Evolutionary conservation across 1,284 basidiomycete species (phyloP), one percentile per base, ranked within the genome.

Genomic region (Phaffia rhodozyma): DNA sequence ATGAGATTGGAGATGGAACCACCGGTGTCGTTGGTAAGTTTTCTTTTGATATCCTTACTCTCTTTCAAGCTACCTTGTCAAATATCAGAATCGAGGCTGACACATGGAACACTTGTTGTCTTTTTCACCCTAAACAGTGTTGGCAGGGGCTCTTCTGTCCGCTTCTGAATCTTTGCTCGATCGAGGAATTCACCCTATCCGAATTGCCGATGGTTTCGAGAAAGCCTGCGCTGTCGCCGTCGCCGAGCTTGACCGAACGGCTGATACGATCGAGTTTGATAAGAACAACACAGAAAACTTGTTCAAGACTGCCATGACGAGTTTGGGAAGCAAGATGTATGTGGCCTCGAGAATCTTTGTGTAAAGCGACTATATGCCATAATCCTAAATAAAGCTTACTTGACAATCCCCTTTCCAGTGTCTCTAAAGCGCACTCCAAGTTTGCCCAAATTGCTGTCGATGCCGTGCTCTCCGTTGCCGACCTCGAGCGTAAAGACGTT

Each of bases 1-100:
- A 97, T 76, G 94, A 99, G 80, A 96, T 99, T 75, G 94, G 96
- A 57, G 94, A 99, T 77, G 96, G 94, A 64, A 98, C 94, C 13
- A 98, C 94, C 47, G 96, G 94, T 76, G 94, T 99, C 66, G 94
- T 97, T 70, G 91, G 91, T 92, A 74, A 75, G 90, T 82, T 18
- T 60, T 1, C 21, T 30, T 16, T 38, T 21, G 32, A 5, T 49
- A 49, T 20, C n/a, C 48, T 27, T 51, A n/a, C 11, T 30, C 18
- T 20, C 58, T 50, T 30, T 2, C 30, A 5, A 18, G 47, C 18
- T n/a, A 52, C 9, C 21, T 18, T 4, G 20, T 38, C 21, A 7
- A n/a, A 34, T 20, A 9, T 5, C 7, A n/a, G 50, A n/a, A 18
- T n/a, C 5, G 16, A 52, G n/a, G 5, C 21, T 52, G 1, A 52